Base-by-base conservation (phyloP, 192 early-diverging fungal species). In the Coemansia sp. region DNA sequence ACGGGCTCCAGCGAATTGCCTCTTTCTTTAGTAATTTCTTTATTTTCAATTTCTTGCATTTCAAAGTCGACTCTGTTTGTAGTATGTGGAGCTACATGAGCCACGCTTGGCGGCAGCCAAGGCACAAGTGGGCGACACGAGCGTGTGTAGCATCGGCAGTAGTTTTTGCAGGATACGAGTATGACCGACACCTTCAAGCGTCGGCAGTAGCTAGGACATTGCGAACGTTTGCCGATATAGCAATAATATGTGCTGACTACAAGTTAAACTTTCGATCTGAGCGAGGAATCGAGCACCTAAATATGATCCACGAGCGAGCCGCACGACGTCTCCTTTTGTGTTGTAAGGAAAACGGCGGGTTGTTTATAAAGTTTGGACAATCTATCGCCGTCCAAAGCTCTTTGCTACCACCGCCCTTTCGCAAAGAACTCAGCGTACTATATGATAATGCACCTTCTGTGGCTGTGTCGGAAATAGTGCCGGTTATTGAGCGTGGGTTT, bases 341-440 rank as follows among this genome's bases (percentile, higher is more conserved):
- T 40, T 98, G 94, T 74, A 82, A 88, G 63, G 82, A 86, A 16
- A 98, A 98, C 76, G 91, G 91, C 42, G 95, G 95, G 0, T 83
- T 98, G 24, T 96, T 95, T 73, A 96, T 98, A 63, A 98, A 98
- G 74, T 91, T 90, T 78, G 94, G 92, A 0, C 91, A 93, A 74
- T 88, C 87, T 1, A 89, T 93, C n/a, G 90, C 88, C 31, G 84
- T 90, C 1, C 89, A 91, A 34, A 79, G 88, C 33, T 81, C 90
- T 0, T 76, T 93, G 4, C 79, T 93, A 13, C 88, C 90, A 3
- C 80, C 88, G n/a, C 72, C 85, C 13, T 92, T 92, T 63, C 79
- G 85, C 67, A 63, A 73, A 3, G 83, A 86, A 16, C 88, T 95
- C n/a, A 84, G 86, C 3, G 72, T 71, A 13, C 85, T 97, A 1